Percentiles rank a stretch among this genome's conserved stretches.
Evolutionary conservation across 2,329 filamentous ascomycete genomes (phyloP).

Genomic region (Diaporthe sp.): DNA sequence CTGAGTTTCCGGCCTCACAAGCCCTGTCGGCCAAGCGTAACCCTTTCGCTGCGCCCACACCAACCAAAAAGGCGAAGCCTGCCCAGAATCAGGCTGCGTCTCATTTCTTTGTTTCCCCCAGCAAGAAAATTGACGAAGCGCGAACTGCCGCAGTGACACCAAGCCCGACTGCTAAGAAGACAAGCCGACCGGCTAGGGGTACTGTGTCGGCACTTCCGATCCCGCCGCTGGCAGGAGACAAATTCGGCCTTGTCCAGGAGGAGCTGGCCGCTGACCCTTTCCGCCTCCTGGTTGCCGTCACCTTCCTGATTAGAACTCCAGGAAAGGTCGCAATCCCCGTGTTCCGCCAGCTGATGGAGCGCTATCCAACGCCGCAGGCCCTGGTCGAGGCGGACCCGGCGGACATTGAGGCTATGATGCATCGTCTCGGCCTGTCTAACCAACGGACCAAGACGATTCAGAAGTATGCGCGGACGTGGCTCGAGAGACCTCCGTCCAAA

Average conservation of each 20-base stretch:
- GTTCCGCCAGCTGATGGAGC: constrained; percentile 75
- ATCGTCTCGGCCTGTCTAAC: constrained; percentile 77
- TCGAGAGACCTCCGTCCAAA: constrained; percentile 70
- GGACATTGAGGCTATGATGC: constrained; percentile 73
- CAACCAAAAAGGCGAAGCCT: constrained; percentile 34
- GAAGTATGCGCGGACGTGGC: constrained; percentile 77
- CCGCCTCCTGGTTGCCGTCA: constrained; percentile 83
- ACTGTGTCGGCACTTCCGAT: constrained; percentile 72
- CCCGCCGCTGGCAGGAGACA: constrained; percentile 71
- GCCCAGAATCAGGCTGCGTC: constrained; percentile 26
- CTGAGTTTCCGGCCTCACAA: constrained; percentile 41
- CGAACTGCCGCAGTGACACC: constrained; percentile 32
- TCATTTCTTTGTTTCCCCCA: constrained; percentile 27
- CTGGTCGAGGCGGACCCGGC: constrained; percentile 69
- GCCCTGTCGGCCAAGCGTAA: constrained; percentile 8
- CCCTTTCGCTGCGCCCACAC: constrained; percentile 38
- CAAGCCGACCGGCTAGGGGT: constrained; percentile 54
- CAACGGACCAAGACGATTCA: constrained; percentile 77
- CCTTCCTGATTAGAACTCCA: constrained; percentile 85
- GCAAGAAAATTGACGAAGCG: constrained; percentile 34
- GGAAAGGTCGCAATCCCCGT: constrained; percentile 81
- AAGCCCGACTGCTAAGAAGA: constrained; percentile 41
- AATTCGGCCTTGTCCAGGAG: constrained; percentile 89
- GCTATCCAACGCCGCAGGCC: constrained; percentile 74
- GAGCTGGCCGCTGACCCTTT: constrained; percentile 81